Percentiles rank a stretch among this genome's conserved stretches.
These are phyloP conservation scores for Candida caryicola DNA, from an alignment of 805 yeast genomes.

Conservation along the genomic window DNA sequence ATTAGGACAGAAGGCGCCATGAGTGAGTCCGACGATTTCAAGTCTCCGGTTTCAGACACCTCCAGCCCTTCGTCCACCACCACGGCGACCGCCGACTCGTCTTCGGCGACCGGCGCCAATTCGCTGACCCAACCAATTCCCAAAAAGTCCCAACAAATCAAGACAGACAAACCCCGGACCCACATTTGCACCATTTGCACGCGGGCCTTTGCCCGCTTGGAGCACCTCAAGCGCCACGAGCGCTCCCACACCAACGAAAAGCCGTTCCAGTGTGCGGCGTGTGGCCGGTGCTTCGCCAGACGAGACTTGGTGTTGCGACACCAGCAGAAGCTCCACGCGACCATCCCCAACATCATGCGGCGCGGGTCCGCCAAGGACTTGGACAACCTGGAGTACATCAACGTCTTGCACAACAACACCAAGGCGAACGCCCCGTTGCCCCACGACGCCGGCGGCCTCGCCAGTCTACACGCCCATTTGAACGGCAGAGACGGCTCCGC, in stretches of 20 bases:
- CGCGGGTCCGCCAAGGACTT: slow-evolving; percentile 30
- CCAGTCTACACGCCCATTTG: background rate
- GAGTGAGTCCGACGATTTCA: slow-evolving; percentile 10
- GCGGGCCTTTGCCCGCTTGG: slow-evolving; percentile 91
- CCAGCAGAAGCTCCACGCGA: slow-evolving; percentile 86
- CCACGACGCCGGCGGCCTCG: slow-evolving; percentile 4
- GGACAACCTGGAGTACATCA: slow-evolving; percentile 48
- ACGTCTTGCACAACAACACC: slow-evolving; percentile 51
- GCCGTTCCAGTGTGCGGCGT: slow-evolving; percentile 93
- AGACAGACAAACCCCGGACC: slow-evolving; percentile 93
- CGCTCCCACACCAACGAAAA: slow-evolving; percentile 87
- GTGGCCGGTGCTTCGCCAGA: slow-evolving; percentile 94
- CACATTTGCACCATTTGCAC: slow-evolving; percentile 89
- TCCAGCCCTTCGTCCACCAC: slow-evolving; percentile 10
- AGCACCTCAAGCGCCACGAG: slow-evolving; percentile 87
- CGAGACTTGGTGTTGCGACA: slow-evolving; percentile 86
- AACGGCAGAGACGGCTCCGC: too few relatives aligned
- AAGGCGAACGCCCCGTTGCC: slow-evolving; percentile 50
- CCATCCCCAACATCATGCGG: slow-evolving; percentile 39
- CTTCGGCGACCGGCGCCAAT: slow-evolving; percentile 2
- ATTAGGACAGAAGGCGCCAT: too few relatives aligned
- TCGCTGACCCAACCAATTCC: slow-evolving; percentile 66
- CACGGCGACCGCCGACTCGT: slow-evolving; percentile 2
- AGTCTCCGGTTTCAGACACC: slow-evolving; percentile 10
- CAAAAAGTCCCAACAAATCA: slow-evolving; percentile 75